These are phyloP conservation scores for Botryotinia globosa DNA, from an alignment of 2,329 filamentous ascomycete species.

Conservation along the genomic window DNA sequence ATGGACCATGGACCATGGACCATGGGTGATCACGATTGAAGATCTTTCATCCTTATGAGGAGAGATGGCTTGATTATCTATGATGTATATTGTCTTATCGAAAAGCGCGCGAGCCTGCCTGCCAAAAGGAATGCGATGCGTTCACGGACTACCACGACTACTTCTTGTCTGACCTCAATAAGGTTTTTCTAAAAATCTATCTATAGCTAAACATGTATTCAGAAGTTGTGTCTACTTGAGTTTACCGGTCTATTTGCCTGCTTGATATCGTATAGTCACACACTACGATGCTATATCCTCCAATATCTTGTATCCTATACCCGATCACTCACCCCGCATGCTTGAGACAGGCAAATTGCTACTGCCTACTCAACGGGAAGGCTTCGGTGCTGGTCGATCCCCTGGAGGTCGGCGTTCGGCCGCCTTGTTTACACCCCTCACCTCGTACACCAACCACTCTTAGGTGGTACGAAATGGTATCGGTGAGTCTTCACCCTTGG, in stretches of 20 bases:
- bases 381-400: background rate
- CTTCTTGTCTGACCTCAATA: background rate
- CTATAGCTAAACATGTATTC: background rate
- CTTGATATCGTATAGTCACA: conserved; percentile 11
- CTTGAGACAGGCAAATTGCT: background rate
- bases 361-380: background rate
- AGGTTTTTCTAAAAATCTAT: background rate
- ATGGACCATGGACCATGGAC: no score
- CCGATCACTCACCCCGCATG: background rate
- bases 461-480: background rate
- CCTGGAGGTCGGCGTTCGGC: background rate
- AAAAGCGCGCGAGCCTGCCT: background rate
- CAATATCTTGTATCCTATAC: background rate
- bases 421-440: background rate
- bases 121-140: background rate
- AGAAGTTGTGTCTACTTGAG: background rate
- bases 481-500: background rate
- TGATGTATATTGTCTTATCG: background rate
- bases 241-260: background rate
- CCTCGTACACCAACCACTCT: background rate
- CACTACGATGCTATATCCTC: background rate
- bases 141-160: background rate
- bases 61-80: background rate
- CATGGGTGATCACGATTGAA: background rate
- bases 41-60: background rate